Evolutionary conservation across 495 filamentous ascomycete species (phyloP).

Genomic region (Copromyces sp.): DNA sequence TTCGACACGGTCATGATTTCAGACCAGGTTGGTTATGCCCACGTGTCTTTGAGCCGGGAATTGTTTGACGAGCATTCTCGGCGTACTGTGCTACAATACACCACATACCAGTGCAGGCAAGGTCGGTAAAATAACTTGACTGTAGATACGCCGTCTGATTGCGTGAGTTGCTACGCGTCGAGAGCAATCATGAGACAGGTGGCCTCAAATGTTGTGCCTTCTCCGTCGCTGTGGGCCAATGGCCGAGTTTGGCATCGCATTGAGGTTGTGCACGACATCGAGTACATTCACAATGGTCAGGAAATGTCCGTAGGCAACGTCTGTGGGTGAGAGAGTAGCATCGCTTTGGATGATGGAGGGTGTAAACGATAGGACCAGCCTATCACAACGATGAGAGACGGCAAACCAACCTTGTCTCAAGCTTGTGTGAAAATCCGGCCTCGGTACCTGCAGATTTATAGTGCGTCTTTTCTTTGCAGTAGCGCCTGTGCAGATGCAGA

Average conservation of each 20-base stretch:
- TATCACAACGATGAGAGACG: neutral
- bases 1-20: neutral
- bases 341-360: neutral
- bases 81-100: neutral
- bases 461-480: neutral
- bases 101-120: neutral
- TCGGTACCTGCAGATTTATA: neutral
- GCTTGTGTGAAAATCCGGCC: neutral
- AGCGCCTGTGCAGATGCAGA: neutral
- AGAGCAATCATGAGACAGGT: neutral
- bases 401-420: neutral
- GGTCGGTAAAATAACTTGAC: neutral
- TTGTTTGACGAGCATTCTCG: neutral
- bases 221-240: neutral
- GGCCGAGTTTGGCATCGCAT: neutral
- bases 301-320: neutral
- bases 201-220: neutral
- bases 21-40: neutral
- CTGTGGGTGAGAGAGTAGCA: neutral
- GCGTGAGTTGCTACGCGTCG: neutral
- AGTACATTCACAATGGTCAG: neutral
- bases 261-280: neutral
- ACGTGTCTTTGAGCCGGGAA: neutral
- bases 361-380: neutral
- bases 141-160: neutral